Evolutionary conservation across 305 asterid genomes (phyloP).

Genomic region (Coffea humblotiana): DNA sequence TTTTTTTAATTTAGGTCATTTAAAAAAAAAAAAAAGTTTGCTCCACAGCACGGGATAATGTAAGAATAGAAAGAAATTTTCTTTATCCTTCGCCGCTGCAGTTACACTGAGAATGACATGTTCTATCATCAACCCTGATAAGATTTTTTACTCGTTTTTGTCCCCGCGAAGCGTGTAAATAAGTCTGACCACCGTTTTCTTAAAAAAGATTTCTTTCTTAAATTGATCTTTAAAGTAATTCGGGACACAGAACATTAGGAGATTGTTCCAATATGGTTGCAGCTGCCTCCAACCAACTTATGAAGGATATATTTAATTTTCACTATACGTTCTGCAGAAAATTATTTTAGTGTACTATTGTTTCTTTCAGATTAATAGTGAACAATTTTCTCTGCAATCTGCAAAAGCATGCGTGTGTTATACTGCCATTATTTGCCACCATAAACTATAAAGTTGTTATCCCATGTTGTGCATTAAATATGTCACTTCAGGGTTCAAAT

Average conservation of each 20-base stretch:
- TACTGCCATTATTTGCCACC: not conserved
- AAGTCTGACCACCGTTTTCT: not conserved
- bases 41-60: not conserved
- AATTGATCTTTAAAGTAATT: not conserved
- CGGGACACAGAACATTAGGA: too few relatives aligned
- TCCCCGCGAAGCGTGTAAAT: too few relatives aligned
- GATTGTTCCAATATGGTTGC: not conserved
- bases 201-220: not conserved
- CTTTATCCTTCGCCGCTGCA: not conserved
- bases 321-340: not conserved
- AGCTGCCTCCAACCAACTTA: not conserved
- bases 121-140: not conserved
- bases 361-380: not conserved
- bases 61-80: too few relatives aligned
- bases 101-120: not conserved
- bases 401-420: not conserved
- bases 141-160: not conserved
- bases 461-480: conserved; percentile 6
- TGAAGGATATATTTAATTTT: not conserved
- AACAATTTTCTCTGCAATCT: not conserved
- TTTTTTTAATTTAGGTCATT: not conserved
- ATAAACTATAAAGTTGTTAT: not conserved
- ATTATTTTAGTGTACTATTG: not conserved
- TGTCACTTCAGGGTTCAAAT: conserved; percentile 16
- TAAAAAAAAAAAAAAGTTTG: not conserved